Base-by-base conservation (phyloP, 1,284 basidiomycete species). In the Heterobasidion irregulare region DNA sequence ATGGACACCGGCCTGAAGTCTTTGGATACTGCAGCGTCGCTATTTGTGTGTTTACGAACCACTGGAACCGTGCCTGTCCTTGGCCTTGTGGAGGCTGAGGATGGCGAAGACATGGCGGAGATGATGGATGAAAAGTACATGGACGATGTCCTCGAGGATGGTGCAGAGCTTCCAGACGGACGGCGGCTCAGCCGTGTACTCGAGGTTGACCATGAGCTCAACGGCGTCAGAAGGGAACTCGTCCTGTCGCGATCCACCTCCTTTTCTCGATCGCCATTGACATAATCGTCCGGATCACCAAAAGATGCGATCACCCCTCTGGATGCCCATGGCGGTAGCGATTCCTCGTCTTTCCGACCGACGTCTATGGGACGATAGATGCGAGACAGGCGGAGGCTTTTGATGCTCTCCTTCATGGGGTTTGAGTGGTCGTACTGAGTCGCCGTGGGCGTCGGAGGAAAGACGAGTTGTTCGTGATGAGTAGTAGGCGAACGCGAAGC, bases 381-480 rank as follows among this genome's bases (percentile, higher is more conserved):
- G 8, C 43, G 47, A 12, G 46, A 54, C 7, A 50, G 44, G 12
- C 53, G 52, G 8, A 51, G 46, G 6, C 45, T 47, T 38, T 47
- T 51, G 45, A 56, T 53, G 45, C 53, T 26, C 36, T 57, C 53
- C 56, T 48, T 55, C 45, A 49, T 47, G 8, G 35, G 35, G 5
- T 53, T 48, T n/a, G 33, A n/a, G 6, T 43, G 10, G 12, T 35
- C 8, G 35, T 10, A n/a, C 12, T 56, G 32, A 2, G 26, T 8
- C n/a, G 41, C 43, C 15, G 50, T 44, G 5, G 54, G 41, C n/a
- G 46, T 56, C 13, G 57, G 56, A n/a, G 50, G 45, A 34, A 56
- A 52, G 6, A 35, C 15, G 10, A 54, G 26, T 9, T 34, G 19
- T 9, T 38, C 52, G 32, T 35, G 45, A n/a, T 48, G 45, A 8